Conservation (phyloP, 2,329 filamentous ascomycete species). For the Aspergillus sp. region DNA sequence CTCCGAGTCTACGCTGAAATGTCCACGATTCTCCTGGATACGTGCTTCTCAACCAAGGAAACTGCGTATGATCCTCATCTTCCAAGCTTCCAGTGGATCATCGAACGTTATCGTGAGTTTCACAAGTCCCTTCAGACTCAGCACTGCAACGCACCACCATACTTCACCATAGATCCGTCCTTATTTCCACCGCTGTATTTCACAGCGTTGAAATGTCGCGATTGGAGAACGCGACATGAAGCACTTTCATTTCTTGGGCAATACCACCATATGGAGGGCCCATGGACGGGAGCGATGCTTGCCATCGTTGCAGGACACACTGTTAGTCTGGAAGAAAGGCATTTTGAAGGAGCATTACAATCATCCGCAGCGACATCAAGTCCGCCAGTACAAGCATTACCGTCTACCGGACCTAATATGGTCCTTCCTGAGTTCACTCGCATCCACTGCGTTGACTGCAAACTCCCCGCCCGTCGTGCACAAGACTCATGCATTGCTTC, state of each 20-base stretch:
- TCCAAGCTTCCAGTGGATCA: not conserved
- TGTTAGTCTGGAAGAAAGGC: not conserved
- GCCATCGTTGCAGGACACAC: not conserved
- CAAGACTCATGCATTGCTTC: not conserved
- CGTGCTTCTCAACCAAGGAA: not conserved
- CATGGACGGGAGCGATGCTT: conserved; percentile 1
- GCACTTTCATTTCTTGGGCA: not conserved
- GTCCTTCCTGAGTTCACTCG: not conserved
- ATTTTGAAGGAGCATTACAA: not conserved
- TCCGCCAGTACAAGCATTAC: not conserved
- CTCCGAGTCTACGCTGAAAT: not conserved
- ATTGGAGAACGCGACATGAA: not conserved
- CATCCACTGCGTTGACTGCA: not conserved
- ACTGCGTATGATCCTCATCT: not conserved
- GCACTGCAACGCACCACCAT: not conserved
- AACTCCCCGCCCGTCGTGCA: not conserved
- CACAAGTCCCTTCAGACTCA: not conserved
- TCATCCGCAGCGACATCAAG: no score
- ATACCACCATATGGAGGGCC: not conserved
- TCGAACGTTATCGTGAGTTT: not conserved
- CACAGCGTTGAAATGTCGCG: not conserved
- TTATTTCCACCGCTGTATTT: not conserved
- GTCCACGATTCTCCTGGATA: not conserved
- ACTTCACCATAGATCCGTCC: not conserved
- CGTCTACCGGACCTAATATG: not conserved